Evolutionary conservation across 1,284 basidiomycete genomes (phyloP).

Genomic region (Ceratobasidium theobromae): DNA sequence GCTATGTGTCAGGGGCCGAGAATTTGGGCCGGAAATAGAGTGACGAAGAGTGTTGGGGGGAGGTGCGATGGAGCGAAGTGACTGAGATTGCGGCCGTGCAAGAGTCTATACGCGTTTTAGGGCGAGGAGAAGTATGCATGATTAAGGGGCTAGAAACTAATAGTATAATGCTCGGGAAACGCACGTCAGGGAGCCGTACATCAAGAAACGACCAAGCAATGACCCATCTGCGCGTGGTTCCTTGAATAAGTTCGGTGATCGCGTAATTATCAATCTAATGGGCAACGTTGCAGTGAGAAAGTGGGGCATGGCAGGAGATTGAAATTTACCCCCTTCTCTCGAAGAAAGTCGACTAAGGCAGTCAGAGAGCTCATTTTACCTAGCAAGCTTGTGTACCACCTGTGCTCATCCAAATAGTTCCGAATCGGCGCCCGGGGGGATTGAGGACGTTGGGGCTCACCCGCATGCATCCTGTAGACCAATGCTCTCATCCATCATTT

Average conservation of each 20-base stretch:
- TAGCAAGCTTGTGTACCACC: constrained; percentile 92
- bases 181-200: constrained; percentile 70
- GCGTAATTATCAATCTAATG: constrained; percentile 80
- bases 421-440: neutral
- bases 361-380: constrained; percentile 79
- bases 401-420: constrained; percentile 41
- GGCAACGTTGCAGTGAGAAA: neutral
- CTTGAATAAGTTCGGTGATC: constrained; percentile 79
- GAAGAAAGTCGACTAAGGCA: constrained; percentile 60
- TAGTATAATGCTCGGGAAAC: constrained; percentile 43
- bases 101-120: constrained; percentile 46
- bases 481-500: constrained; percentile 77
- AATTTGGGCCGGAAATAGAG: constrained; percentile 39
- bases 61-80: constrained; percentile 55
- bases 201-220: constrained; percentile 79
- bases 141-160: neutral
- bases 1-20: constrained; percentile 36
- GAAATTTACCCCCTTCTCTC: constrained; percentile 52
- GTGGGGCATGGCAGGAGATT: neutral
- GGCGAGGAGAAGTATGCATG: constrained; percentile 12
- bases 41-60: constrained; percentile 56
- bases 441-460: constrained; percentile 43
- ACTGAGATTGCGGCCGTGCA: constrained; percentile 49
- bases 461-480: constrained; percentile 52
- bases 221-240: constrained; percentile 85